phyloP scores from a whole-genome alignment of 1,284 basidiomycete genomes.

The Apiotrichum sp. region DNA sequence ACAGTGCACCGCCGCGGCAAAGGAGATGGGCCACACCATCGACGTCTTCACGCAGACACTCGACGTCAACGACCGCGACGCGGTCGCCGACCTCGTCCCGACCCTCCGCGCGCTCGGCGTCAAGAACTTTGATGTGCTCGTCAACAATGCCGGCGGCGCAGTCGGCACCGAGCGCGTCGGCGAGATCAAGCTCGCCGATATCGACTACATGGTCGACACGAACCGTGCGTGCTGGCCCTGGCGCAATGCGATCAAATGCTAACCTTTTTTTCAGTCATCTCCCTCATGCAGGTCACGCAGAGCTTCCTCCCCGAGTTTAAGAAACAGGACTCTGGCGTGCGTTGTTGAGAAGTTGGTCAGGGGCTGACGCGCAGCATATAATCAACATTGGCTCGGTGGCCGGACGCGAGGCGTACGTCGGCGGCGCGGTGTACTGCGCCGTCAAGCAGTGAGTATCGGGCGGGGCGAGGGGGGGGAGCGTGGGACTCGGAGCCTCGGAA shows the following conservation, averaged over 20 bases:
- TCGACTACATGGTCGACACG: slow-evolving; percentile 69
- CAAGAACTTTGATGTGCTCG: slow-evolving; percentile 15
- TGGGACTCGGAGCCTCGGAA: too few relatives aligned
- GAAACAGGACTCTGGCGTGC: slow-evolving; percentile 60
- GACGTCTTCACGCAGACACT: slow-evolving; percentile 7
- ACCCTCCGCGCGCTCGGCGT: slow-evolving; percentile 12
- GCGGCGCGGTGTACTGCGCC: slow-evolving; percentile 55
- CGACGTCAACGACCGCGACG: slow-evolving; percentile 19
- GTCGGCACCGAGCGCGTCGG: slow-evolving; percentile 24
- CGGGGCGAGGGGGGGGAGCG: too few relatives aligned
- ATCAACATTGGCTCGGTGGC: slow-evolving; percentile 91
- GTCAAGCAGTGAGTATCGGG: slow-evolving; percentile 17
- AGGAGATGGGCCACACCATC: slow-evolving; percentile 3
- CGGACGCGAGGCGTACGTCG: slow-evolving; percentile 81
- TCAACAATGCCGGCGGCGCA: slow-evolving; percentile 22
- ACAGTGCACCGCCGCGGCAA: slow-evolving; percentile 3
- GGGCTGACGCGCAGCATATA: slow-evolving; percentile 54
- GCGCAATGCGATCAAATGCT: background rate
- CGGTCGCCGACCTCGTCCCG: slow-evolving; percentile 11
- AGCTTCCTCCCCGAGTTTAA: slow-evolving; percentile 64
- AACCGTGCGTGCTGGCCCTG: slow-evolving; percentile 55
- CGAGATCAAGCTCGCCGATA: slow-evolving; percentile 19
- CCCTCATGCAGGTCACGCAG: slow-evolving; percentile 11
- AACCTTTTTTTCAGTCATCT: background rate
- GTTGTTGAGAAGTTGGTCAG: too few relatives aligned